Evolutionary conservation across 805 yeast genomes (phyloP).

Genomic region (Wilhelminamyces savonicus): DNA sequence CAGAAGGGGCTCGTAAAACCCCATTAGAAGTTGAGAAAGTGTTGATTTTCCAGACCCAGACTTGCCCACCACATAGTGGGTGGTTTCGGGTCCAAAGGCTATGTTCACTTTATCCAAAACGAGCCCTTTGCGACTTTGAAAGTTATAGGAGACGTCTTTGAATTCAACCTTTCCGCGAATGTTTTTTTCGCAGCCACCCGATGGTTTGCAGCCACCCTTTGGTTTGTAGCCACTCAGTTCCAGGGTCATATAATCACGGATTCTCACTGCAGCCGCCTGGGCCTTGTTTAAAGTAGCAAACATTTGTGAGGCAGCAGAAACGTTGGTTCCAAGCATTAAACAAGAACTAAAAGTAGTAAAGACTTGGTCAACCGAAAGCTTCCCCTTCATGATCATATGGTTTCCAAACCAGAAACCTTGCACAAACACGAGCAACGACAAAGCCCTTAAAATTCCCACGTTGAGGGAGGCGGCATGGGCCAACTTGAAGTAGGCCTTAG

Average conservation of each 20-base stretch:
- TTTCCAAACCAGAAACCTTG: conserved; percentile 94
- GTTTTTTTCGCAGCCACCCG: conserved; percentile 3
- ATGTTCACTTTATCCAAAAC: conserved; percentile 46
- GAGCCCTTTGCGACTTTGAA: conserved; percentile 48
- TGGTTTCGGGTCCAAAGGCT: conserved; percentile 35
- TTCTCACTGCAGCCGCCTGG: conserved; percentile 53
- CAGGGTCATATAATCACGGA: conserved; percentile 13
- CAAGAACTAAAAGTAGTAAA: conserved; percentile 83
- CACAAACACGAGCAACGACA: conserved; percentile 71
- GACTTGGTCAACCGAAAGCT: conserved; percentile 54
- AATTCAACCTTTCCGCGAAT: conserved; percentile 48
- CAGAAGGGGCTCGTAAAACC: conserved; percentile 42
- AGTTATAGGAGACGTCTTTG: conserved; percentile 52
- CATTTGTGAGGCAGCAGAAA: conserved; percentile 51
- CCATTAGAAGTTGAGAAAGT: conserved; percentile 53
- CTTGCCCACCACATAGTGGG: conserved; percentile 70
- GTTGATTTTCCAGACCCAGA: conserved; percentile 97
- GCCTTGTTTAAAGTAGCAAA: conserved; percentile 66
- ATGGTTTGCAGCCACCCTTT: neutral
- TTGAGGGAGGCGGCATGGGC: conserved; percentile 50
- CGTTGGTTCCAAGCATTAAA: conserved; percentile 57
- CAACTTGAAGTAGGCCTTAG: conserved; percentile 33
- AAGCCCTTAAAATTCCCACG: conserved; percentile 45
- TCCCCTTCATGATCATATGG: conserved; percentile 47
- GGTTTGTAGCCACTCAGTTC: no score